A percentile compares a stretch with the other conserved stretches of the same genome.
These are phyloP conservation scores for Penicillium freii DNA, from an alignment of 2,329 filamentous ascomycete genomes.

Conservation along the genomic window DNA sequence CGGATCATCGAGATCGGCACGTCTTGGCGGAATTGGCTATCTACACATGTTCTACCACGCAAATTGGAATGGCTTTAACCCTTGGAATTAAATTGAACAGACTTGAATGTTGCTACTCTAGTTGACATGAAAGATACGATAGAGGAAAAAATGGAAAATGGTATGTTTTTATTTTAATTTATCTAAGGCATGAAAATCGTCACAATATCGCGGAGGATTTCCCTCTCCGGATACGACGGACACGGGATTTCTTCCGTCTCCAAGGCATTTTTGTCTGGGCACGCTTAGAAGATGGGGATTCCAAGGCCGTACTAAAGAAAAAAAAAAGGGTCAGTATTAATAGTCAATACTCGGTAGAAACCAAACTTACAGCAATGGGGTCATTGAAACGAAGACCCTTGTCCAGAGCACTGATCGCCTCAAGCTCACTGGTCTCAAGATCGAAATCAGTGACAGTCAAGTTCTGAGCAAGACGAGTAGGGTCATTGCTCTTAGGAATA, in stretches of 20 bases:
- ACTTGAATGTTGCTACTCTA: not conserved
- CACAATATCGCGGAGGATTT: conserved; percentile 3
- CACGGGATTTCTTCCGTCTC: conserved; percentile 9
- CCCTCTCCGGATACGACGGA: not conserved
- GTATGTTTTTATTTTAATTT: conserved; percentile 7
- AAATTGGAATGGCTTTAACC: too few species aligned
- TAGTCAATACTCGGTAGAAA: not conserved
- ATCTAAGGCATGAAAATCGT: conserved; percentile 9
- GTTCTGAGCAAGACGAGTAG: conserved; percentile 39
- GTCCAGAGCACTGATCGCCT: conserved; percentile 65
- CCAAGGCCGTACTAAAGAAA: conserved; percentile 47
- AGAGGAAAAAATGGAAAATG: not conserved
- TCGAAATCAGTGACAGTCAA: conserved; percentile 66
- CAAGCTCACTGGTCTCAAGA: conserved; percentile 63
- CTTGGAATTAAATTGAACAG: not conserved
- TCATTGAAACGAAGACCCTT: conserved; percentile 72
- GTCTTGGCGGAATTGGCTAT: conserved; percentile 12
- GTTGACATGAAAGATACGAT: not conserved
- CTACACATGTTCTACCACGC: not conserved
- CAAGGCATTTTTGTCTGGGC: not conserved
- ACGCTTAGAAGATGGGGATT: conserved; percentile 53
- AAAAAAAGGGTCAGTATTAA: conserved; percentile 24
- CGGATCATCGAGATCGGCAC: conserved; percentile 8
- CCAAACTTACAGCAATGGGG: conserved; percentile 63
- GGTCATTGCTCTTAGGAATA: conserved; percentile 73